Conservation (phyloP, 2,329 filamentous ascomycete species). For the Colletotrichum orbiculare region DNA sequence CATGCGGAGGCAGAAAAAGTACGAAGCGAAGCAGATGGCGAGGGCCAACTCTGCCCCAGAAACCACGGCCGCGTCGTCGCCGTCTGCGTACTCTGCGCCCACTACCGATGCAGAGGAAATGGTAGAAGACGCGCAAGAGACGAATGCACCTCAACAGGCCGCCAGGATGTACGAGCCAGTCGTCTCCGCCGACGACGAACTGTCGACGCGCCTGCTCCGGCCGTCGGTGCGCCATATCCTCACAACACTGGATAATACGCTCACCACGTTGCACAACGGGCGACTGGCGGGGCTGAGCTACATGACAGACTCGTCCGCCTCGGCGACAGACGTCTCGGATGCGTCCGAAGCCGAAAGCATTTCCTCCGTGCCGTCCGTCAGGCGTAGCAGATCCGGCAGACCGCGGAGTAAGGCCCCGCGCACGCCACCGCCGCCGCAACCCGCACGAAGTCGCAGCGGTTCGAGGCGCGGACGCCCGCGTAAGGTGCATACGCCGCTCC, state of each 20-base stretch:
- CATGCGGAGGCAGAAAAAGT: conserved; percentile 47
- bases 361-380: conserved; percentile 14
- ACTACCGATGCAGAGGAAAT: conserved; percentile 1
- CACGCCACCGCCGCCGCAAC: conserved; percentile 26
- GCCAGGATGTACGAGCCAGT: conserved; percentile 57
- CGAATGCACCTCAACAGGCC: background rate
- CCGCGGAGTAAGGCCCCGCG: conserved; percentile 23
- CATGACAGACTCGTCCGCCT: conserved; percentile 52
- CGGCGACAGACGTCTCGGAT: conserved; percentile 47
- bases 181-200: conserved; percentile 77
- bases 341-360: conserved; percentile 28
- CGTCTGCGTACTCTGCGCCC: background rate
- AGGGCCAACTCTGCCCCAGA: background rate
- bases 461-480: conserved; percentile 51
- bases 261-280: conserved; percentile 76
- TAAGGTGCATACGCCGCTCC: conserved; percentile 51
- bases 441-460: conserved; percentile 23
- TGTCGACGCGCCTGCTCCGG: conserved; percentile 71
- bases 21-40: background rate
- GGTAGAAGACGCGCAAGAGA: background rate
- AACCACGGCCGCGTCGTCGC: conserved; percentile 5
- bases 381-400: conserved; percentile 2
- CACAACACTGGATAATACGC: conserved; percentile 73
- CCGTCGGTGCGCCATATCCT: conserved; percentile 79
- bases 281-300: conserved; percentile 63